phyloP scores from a whole-genome alignment of 805 yeast species.

The Saturnispora bothae region DNA sequence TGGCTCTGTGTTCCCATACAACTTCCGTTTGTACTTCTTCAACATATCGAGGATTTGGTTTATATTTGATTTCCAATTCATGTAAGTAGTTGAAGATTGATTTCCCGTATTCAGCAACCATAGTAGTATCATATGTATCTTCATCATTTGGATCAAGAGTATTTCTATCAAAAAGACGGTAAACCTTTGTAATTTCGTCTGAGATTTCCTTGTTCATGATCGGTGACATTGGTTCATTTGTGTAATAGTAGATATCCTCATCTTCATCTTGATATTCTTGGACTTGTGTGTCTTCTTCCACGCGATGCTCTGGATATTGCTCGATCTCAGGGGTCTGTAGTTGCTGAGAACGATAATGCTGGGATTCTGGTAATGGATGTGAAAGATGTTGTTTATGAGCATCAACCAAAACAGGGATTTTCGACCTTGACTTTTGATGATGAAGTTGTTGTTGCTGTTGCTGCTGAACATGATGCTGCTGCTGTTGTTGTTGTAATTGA shows the following conservation, averaged over 20 bases:
- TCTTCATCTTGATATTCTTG: constrained; percentile 8
- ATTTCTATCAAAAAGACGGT: constrained; percentile 38
- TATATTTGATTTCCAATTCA: constrained; percentile 56
- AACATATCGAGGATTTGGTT: constrained; percentile 71
- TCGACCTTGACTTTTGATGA: constrained; percentile 5
- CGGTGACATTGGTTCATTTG: constrained; percentile 48
- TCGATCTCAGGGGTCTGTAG: neutral
- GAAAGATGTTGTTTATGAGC: neutral
- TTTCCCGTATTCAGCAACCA: constrained; percentile 87
- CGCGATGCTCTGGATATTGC: neutral
- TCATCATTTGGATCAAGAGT: constrained; percentile 66
- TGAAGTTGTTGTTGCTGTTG: constrained; percentile 2
- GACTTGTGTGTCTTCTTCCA: constrained; percentile 2
- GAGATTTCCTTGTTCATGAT: constrained; percentile 38
- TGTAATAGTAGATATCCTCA: constrained; percentile 19
- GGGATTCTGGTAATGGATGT: neutral
- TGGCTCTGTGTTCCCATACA: constrained; percentile 62
- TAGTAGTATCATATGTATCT: constrained; percentile 74
- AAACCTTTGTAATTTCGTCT: constrained; percentile 40
- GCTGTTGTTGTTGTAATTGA: constrained; percentile 5
- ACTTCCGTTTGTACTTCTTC: constrained; percentile 66
- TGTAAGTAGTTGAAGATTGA: constrained; percentile 77
- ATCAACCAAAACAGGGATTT: constrained; percentile 15
- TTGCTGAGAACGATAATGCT: neutral
- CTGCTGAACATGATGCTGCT: constrained; percentile 2